A percentile compares a stretch with the other conserved stretches of the same genome.
These are phyloP conservation scores for Candida pseudoviswanathii DNA, from an alignment of 1,139 yeast genomes.

Conservation along the genomic window DNA sequence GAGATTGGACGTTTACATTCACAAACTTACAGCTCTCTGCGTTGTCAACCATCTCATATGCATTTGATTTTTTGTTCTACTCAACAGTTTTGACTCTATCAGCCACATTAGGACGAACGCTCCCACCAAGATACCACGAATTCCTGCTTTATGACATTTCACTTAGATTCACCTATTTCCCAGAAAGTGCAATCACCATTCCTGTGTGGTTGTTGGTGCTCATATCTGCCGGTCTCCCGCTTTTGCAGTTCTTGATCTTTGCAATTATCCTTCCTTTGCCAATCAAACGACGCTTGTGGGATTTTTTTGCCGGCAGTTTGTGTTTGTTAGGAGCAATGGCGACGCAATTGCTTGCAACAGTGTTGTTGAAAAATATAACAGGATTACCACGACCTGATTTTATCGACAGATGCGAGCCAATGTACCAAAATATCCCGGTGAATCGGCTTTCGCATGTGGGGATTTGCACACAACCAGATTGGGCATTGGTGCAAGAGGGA, in stretches of 20 bases:
- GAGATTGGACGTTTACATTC: conserved; percentile 16
- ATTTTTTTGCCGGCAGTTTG: conserved; percentile 37
- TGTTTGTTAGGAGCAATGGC: conserved; percentile 43
- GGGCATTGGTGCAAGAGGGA: conserved; percentile 42
- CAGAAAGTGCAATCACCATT: conserved; percentile 34
- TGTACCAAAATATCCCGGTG: conserved; percentile 13
- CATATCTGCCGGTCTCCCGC: conserved; percentile 34
- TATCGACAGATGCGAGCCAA: conserved; percentile 43
- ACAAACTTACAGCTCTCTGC: conserved; percentile 21
- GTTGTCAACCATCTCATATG: conserved; percentile 32
- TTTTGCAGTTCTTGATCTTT: conserved; percentile 28
- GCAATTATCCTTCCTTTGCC: conserved; percentile 21
- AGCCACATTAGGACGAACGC: conserved; percentile 33
- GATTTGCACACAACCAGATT: conserved; percentile 33
- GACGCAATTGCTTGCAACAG: conserved; percentile 41
- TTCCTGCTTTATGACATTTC: conserved; percentile 37
- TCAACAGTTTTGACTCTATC: conserved; percentile 22
- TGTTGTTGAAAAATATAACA: conserved; percentile 44
- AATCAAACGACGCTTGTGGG: conserved; percentile 39
- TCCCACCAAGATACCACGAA: conserved; percentile 44
- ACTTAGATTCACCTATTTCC: conserved; percentile 34
- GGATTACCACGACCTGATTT: conserved; percentile 54
- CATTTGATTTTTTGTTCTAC: conserved; percentile 39
- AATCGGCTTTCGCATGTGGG: conserved; percentile 32
- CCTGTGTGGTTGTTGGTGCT: conserved; percentile 33